Evolutionary conservation across 1,139 yeast genomes (phyloP).

Genomic region (Tardiomyces digboiensis): DNA sequence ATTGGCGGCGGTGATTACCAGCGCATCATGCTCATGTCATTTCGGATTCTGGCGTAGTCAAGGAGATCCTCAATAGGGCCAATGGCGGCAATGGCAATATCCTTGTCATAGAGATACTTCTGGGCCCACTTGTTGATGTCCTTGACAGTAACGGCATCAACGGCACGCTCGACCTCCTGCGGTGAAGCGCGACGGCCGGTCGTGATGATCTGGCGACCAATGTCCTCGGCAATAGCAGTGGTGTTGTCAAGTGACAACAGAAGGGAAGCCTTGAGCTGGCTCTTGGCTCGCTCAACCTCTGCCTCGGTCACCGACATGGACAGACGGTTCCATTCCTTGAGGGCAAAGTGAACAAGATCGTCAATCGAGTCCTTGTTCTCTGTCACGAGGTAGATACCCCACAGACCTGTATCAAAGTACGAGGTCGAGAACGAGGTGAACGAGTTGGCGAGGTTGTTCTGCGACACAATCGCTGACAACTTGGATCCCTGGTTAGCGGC

Average conservation of each 20-base stretch:
- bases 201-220: conserved; percentile 93
- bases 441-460: conserved; percentile 77
- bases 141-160: conserved; percentile 65
- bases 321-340: conserved; percentile 84
- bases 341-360: conserved; percentile 59
- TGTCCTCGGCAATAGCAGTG: conserved; percentile 95
- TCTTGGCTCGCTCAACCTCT: conserved; percentile 90
- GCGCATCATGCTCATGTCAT: conserved; percentile 31
- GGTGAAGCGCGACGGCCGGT: conserved; percentile 89
- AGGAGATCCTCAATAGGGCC: conserved; percentile 69
- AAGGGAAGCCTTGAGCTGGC: conserved; percentile 89
- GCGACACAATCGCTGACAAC: conserved; percentile 67
- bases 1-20: conserved; percentile 13
- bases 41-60: conserved; percentile 43
- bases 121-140: conserved; percentile 90
- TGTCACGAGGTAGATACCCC: conserved; percentile 93
- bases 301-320: conserved; percentile 72
- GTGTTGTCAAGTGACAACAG: conserved; percentile 88
- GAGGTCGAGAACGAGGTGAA: conserved; percentile 96
- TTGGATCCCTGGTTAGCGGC: conserved; percentile 83
- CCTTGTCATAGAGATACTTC: conserved; percentile 65
- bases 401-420: conserved; percentile 92
- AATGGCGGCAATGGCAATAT: conserved; percentile 81
- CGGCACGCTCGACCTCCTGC: conserved; percentile 81
- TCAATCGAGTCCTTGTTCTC: conserved; percentile 63